phyloP scores from a whole-genome alignment of 2,329 filamentous ascomycete genomes.

The Colletotrichum incanum region DNA sequence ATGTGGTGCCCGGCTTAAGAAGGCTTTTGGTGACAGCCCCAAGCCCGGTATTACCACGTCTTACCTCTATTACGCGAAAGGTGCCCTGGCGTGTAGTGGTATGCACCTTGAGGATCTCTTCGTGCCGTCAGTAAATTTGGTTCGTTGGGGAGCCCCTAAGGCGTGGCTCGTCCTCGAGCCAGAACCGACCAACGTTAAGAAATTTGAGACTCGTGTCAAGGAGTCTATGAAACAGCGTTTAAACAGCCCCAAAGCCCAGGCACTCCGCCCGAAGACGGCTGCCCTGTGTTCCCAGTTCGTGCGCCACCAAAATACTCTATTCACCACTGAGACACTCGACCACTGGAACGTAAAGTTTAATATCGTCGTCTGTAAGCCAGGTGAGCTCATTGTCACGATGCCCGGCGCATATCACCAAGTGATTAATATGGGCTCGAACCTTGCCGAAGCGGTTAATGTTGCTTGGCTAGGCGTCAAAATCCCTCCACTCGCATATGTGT shows the following conservation, averaged over 20 bases:
- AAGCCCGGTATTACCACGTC: constrained; percentile 15
- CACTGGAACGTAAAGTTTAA: background rate
- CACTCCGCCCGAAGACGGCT: background rate
- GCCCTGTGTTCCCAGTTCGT: constrained; percentile 7
- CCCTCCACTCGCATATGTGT: background rate
- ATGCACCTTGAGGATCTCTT: constrained; percentile 15
- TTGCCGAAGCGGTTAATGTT: constrained; percentile 12
- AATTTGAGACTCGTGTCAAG: background rate
- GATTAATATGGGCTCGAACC: background rate
- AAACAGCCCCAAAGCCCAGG: background rate
- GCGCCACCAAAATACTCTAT: background rate
- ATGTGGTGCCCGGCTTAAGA: background rate
- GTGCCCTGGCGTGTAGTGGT: constrained; percentile 5
- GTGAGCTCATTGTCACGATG: constrained; percentile 10
- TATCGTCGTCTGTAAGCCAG: background rate
- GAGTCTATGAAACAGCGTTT: background rate
- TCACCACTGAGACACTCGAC: background rate
- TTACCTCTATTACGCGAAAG: constrained; percentile 10
- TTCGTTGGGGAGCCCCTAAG: constrained; percentile 15
- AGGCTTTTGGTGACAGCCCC: background rate
- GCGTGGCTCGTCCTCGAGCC: constrained; percentile 7
- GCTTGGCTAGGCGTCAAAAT: background rate
- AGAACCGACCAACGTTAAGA: background rate
- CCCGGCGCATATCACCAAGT: constrained; percentile 11
- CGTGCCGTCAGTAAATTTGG: constrained; percentile 10